Conservation (phyloP, 202 grass and related monocot genomes). For the Tripidium arundinaceum region DNA sequence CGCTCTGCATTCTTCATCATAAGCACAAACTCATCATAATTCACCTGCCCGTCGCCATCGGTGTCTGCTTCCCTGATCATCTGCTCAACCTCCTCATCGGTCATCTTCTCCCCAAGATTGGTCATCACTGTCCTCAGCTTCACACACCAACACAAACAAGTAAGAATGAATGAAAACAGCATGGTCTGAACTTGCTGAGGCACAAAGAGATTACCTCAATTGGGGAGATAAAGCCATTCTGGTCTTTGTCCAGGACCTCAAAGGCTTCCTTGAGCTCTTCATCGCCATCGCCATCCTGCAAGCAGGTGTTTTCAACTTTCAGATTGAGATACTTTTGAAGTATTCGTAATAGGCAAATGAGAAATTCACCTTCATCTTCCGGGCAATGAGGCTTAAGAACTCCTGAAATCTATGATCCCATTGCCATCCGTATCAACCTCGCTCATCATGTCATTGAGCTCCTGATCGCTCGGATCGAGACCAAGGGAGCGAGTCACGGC, state of each 20-base stretch:
- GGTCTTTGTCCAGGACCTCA: slow-evolving; percentile 70
- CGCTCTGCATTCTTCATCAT: slow-evolving; percentile 58
- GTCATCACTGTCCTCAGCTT: slow-evolving; percentile 75
- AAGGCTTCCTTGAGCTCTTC: slow-evolving; percentile 85
- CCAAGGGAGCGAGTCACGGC: slow-evolving; percentile 53
- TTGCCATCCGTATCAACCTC: slow-evolving; percentile 75
- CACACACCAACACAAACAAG: neutral
- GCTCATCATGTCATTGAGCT: slow-evolving; percentile 70
- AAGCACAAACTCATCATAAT: slow-evolving; percentile 67
- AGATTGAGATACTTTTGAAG: neutral
- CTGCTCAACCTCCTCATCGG: slow-evolving; percentile 62
- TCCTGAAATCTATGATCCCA: slow-evolving; percentile 79
- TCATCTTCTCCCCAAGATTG: slow-evolving; percentile 77
- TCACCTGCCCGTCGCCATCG: slow-evolving; percentile 73
- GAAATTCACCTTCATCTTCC: slow-evolving; percentile 55
- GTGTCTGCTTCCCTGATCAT: slow-evolving; percentile 76
- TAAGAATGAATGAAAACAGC: neutral
- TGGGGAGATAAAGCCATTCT: slow-evolving; percentile 73
- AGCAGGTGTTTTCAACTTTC: neutral
- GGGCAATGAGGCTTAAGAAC: slow-evolving; percentile 57
- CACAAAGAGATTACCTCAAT: slow-evolving; percentile 35
- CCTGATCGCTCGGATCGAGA: slow-evolving; percentile 54
- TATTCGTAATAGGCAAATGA: neutral
- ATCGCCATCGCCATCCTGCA: slow-evolving; percentile 52
- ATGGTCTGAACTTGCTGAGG: neutral